These are phyloP conservation scores for Colletotrichum lentis DNA, from an alignment of 2,329 filamentous ascomycete species.

Conservation along the genomic window DNA sequence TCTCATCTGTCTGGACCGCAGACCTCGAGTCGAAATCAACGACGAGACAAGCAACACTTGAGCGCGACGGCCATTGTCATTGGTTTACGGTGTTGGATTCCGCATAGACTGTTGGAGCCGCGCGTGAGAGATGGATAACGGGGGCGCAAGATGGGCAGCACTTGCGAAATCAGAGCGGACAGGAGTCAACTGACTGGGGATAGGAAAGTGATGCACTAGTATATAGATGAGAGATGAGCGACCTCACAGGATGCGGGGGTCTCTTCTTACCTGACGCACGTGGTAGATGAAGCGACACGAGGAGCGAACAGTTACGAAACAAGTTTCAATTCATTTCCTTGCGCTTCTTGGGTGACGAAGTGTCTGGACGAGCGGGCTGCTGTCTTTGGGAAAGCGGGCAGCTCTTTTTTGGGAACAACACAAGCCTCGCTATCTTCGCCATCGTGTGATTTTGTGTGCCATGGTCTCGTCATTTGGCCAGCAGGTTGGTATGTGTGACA, in stretches of 20 bases:
- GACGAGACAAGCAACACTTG: background rate
- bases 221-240: constrained; percentile 2
- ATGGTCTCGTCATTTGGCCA: background rate
- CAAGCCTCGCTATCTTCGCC: no score
- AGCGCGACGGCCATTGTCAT: background rate
- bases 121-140: background rate
- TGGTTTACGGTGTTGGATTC: constrained; percentile 24
- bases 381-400: no score
- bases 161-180: constrained; percentile 3
- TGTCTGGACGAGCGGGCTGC: background rate
- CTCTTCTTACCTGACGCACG: background rate
- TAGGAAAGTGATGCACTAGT: background rate
- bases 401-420: background rate
- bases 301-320: constrained; percentile 16
- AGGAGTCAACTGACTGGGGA: background rate
- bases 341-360: background rate
- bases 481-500: background rate
- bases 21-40: background rate
- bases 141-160: background rate
- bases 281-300: constrained; percentile 16
- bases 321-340: constrained; percentile 4
- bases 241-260: background rate
- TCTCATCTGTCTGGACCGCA: background rate
- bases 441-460: background rate
- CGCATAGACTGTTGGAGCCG: background rate